A percentile compares a stretch with the other conserved stretches of the same genome.
These are phyloP conservation scores for Metschnikowia kunwiensis DNA, from an alignment of 805 yeast species.

Conservation along the genomic window DNA sequence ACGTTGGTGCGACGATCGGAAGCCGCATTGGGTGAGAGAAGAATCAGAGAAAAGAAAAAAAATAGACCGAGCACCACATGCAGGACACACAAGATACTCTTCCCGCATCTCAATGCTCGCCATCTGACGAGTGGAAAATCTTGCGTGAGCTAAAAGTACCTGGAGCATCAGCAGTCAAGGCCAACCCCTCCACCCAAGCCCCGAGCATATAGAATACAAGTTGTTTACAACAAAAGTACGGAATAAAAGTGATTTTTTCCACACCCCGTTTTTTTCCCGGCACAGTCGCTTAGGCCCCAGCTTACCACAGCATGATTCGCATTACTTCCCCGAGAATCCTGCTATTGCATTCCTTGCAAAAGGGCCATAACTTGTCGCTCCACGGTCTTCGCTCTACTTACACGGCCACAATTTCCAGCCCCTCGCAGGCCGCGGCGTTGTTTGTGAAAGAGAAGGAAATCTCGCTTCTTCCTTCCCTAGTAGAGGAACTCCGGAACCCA, in stretches of 20 bases:
- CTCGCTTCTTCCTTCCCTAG: conserved; percentile 13
- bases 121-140: conserved; percentile 8
- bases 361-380: conserved; percentile 2
- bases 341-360: conserved; percentile 7
- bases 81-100: conserved; percentile 2
- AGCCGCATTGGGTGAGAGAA: not conserved
- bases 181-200: not conserved
- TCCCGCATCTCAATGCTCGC: conserved; percentile 8
- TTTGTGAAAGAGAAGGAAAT: conserved; percentile 7
- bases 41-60: not conserved
- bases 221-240: no score
- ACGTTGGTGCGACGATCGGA: conserved; percentile 10
- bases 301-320: conserved; percentile 6
- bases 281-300: conserved; percentile 1
- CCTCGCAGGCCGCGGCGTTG: not conserved
- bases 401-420: conserved; percentile 3
- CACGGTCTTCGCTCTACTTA: conserved; percentile 1
- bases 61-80: not conserved
- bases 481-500: conserved; percentile 16
- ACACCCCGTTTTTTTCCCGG: not conserved
- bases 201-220: no score
- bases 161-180: not conserved
- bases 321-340: conserved; percentile 3
- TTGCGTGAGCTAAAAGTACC: conserved; percentile 1
- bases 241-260: no score